Conservation (phyloP, 441 rosid genomes). For the Biscutella auriculata region DNA sequence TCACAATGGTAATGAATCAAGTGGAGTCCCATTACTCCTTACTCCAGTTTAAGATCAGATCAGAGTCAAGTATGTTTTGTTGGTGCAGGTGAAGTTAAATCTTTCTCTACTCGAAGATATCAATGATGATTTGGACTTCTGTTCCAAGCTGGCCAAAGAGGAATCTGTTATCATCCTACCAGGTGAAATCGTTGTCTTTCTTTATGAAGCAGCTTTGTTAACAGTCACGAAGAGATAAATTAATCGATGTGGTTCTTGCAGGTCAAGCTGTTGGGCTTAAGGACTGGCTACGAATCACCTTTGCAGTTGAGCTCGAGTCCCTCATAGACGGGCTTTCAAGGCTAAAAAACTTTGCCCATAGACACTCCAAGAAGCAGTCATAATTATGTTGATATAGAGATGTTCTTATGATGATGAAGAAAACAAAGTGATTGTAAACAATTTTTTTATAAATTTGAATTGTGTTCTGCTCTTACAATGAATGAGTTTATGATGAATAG, state of each 20-base stretch:
- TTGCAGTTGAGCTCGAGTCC: constrained; percentile 26
- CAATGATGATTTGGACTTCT: constrained; percentile 20
- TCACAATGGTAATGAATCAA: constrained; percentile 24
- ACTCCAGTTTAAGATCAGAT: not conserved
- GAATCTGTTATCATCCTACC: constrained; percentile 20
- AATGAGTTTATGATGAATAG: no score
- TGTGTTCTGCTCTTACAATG: no score
- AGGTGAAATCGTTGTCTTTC: not conserved
- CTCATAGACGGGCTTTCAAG: constrained; percentile 30
- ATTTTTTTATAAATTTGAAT: no score
- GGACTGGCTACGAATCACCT: constrained; percentile 43
- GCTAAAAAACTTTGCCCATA: constrained; percentile 29
- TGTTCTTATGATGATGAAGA: no score
- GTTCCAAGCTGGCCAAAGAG: constrained; percentile 24
- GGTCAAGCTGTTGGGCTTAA: constrained; percentile 29
- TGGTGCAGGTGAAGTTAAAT: constrained; percentile 19
- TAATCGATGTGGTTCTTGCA: constrained; percentile 3
- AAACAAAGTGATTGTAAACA: no score
- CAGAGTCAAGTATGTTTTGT: not conserved
- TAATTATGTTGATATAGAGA: no score
- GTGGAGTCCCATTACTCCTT: not conserved
- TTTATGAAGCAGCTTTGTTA: no score
- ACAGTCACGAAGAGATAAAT: not conserved
- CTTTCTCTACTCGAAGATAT: constrained; percentile 10
- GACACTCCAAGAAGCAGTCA: constrained; percentile 28